These are phyloP conservation scores for Exophiala sideris DNA, from an alignment of 2,329 filamentous ascomycete species.

Conservation along the genomic window DNA sequence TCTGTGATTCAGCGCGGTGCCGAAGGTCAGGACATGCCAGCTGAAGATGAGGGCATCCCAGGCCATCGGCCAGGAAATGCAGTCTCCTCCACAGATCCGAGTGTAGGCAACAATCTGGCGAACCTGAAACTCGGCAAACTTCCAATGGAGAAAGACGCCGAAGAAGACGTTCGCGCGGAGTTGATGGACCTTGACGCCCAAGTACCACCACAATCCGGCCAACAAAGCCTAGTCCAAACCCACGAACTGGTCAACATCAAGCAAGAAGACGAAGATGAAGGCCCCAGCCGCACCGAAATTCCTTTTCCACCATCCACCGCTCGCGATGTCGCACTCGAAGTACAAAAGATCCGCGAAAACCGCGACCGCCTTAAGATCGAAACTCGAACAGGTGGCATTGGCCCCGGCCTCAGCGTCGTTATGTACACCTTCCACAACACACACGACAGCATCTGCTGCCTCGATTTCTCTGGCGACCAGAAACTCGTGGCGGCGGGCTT, in stretches of 20 bases:
- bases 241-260: conserved; percentile 80
- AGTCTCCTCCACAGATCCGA: conserved; percentile 56
- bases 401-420: conserved; percentile 79
- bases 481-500: conserved; percentile 84
- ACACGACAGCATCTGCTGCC: conserved; percentile 83
- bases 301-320: conserved; percentile 85
- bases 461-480: conserved; percentile 93
- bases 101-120: conserved; percentile 54
- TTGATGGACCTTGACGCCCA: conserved; percentile 80
- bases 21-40: conserved; percentile 56
- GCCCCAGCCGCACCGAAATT: conserved; percentile 71
- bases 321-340: conserved; percentile 87
- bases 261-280: conserved; percentile 82
- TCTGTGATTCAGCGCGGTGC: conserved; percentile 56
- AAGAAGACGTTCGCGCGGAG: conserved; percentile 81
- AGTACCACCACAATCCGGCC: conserved; percentile 67
- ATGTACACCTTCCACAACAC: conserved; percentile 99
- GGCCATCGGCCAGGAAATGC: conserved; percentile 65
- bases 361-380: conserved; percentile 89
- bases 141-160: conserved; percentile 77
- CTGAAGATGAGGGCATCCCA: conserved; percentile 66
- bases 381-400: conserved; percentile 75
- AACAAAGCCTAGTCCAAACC: conserved; percentile 74
- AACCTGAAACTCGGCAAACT: conserved; percentile 74
- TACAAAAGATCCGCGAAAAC: conserved; percentile 89